Evolutionary conservation across 768 basidiomycete genomes (phyloP), one percentile per base, ranked within the genome.

Genomic region (Mycena rosella): DNA sequence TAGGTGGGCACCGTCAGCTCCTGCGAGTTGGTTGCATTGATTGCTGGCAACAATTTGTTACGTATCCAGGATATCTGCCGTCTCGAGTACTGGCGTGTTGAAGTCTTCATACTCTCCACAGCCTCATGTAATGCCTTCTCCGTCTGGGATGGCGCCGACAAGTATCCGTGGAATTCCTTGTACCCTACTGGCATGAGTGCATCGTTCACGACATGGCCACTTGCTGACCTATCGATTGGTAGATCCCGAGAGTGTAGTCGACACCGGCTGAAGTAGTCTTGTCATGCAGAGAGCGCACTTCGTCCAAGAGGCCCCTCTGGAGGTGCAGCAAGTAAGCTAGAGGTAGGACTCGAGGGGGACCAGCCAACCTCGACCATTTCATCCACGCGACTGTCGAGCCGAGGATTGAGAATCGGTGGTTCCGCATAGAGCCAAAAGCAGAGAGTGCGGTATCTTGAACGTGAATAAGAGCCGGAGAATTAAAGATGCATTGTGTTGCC

Each of bases 351-450:
- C 53, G 26, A 38, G 42, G 26, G 57, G 18, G 40, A 55, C 5
- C 22, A 44, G 60, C 82, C 57, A 68, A 96, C 96, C 82, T 91
- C 82, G 60, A 98, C 83, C 98, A 99, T 99, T 69, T 87, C 85
- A 72, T 98, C 95, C 1, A 98, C 91, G 22, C 98, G 88, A 13
- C 78, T 78, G 74, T 98, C 89, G 26, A 99, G 80, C 18, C 96
- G 88, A 40, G 82, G 80, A 47, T 89, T 84, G 17, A 99, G 80
- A 1, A 81, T 77, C 1, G 86, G 82, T 3, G 88, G 85, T 27
- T 92, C 87, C 1, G 95, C 91, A 68, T 93, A 94, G 11, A 99
- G 79, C 98, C 98, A 99, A 77, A 98, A 92, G 56, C 91, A 91
- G 30, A 99, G 83, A 0, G 95, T 92, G 10, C 87, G 87, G 78